Percentiles rank a stretch among this genome's conserved stretches.
Evolutionary conservation across 1,284 basidiomycete genomes (phyloP).

Genomic region (Leccinum subrobustum): DNA sequence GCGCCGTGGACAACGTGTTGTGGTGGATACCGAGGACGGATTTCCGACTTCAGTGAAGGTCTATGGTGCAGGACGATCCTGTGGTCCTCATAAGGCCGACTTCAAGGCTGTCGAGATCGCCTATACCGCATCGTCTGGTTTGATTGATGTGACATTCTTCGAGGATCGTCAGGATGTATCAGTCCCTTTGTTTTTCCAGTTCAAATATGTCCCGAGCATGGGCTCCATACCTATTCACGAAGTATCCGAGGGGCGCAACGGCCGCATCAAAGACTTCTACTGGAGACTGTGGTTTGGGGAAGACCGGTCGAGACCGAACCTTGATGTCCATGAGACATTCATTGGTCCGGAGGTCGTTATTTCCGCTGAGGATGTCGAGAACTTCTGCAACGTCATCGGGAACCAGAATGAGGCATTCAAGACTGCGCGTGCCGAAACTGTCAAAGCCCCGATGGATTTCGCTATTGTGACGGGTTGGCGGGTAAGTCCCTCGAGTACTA

Average conservation of each 20-base stretch:
- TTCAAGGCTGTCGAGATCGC: slow-evolving; percentile 87
- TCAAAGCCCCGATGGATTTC: slow-evolving; percentile 96
- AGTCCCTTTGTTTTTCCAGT: slow-evolving; percentile 82
- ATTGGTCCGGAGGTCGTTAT: slow-evolving; percentile 82
- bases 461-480: slow-evolving; percentile 98
- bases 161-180: slow-evolving; percentile 81
- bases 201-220: slow-evolving; percentile 84
- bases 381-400: slow-evolving; percentile 88
- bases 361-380: slow-evolving; percentile 74
- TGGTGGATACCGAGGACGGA: slow-evolving; percentile 51
- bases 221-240: slow-evolving; percentile 85
- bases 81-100: slow-evolving; percentile 65
- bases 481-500: slow-evolving; percentile 46
- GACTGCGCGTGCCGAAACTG: slow-evolving; percentile 62
- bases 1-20: slow-evolving; percentile 75
- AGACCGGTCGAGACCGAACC: slow-evolving; percentile 68
- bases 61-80: slow-evolving; percentile 81
- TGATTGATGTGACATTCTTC: slow-evolving; percentile 77
- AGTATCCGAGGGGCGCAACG: slow-evolving; percentile 81
- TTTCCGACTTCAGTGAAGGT: slow-evolving; percentile 57
- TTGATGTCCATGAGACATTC: slow-evolving; percentile 79
- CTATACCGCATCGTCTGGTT: slow-evolving; percentile 43
- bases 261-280: slow-evolving; percentile 93
- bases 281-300: slow-evolving; percentile 97
- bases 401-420: slow-evolving; percentile 93